phyloP scores from a whole-genome alignment of 495 filamentous ascomycete species.

The Aspergillus ellipticus region DNA sequence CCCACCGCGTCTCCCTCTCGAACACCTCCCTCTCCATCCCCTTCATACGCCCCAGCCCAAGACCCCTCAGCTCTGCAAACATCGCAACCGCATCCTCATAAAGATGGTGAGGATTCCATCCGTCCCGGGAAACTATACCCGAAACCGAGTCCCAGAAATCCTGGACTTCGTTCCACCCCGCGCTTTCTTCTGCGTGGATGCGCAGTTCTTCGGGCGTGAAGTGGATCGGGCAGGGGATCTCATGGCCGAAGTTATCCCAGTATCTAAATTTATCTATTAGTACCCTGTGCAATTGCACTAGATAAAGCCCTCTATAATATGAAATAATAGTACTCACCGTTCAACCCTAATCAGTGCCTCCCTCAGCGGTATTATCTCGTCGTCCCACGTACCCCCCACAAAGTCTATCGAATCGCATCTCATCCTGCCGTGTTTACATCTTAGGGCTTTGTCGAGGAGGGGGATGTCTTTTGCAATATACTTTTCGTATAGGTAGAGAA shows the following conservation, averaged over 20 bases:
- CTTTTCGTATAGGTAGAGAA: constrained; percentile 24
- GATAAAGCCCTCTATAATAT: too few species aligned
- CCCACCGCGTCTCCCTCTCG: constrained; percentile 15
- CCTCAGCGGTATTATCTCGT: constrained; percentile 24
- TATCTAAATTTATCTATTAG: constrained; percentile 10
- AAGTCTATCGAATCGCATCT: constrained; percentile 20
- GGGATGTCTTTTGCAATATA: constrained; percentile 19
- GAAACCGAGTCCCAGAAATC: constrained; percentile 22
- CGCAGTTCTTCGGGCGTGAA: constrained; percentile 24
- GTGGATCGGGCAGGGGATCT: constrained; percentile 22
- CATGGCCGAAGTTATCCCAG: constrained; percentile 24
- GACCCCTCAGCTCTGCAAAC: constrained; percentile 15
- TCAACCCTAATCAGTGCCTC: constrained; percentile 24
- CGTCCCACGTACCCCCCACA: constrained; percentile 25
- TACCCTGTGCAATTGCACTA: too few species aligned
- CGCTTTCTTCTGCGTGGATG: constrained; percentile 20
- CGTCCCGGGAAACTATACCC: constrained; percentile 18
- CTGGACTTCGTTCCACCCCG: constrained; percentile 25
- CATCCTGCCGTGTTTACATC: constrained; percentile 8
- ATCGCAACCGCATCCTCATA: constrained; percentile 16
- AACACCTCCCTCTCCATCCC: constrained; percentile 19
- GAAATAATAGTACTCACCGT: constrained; percentile 8
- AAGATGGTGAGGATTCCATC: constrained; percentile 19
- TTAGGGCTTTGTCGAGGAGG: constrained; percentile 14
- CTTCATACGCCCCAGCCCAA: constrained; percentile 13